Conservation (phyloP, 352 stramenopile genomes). For the Phytophthora pisi region DNA sequence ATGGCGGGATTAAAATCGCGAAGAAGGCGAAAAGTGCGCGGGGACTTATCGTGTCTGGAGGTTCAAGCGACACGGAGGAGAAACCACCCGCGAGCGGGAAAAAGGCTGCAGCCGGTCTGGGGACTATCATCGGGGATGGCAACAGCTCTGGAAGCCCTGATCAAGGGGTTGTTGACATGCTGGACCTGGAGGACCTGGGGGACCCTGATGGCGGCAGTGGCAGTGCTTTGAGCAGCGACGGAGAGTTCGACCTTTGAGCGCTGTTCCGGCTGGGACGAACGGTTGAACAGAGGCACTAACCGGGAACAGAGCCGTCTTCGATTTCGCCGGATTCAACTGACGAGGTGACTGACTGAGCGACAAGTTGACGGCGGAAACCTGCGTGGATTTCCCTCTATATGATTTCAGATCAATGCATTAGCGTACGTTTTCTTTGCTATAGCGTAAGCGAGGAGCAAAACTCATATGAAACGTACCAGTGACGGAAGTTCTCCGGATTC, state of each 20-base stretch:
- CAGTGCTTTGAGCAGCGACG: conserved; percentile 30
- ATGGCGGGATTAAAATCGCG: conserved; percentile 7
- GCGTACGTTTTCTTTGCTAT: background rate
- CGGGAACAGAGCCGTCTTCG: conserved; percentile 26
- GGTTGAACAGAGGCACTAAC: conserved; percentile 3
- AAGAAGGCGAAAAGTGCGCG: conserved; percentile 29
- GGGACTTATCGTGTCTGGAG: conserved; percentile 7
- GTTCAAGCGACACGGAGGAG: conserved; percentile 14
- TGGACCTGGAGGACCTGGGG: conserved; percentile 26
- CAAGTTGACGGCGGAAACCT: conserved; percentile 26
- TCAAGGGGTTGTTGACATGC: conserved; percentile 22
- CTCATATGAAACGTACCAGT: conserved; percentile 23
- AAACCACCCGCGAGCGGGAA: conserved; percentile 10
- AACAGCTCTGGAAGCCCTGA: conserved; percentile 16
- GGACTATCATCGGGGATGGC: conserved; percentile 7
- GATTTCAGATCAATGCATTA: conserved; percentile 6
- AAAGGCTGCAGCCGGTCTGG: background rate
- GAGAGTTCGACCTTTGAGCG: conserved; percentile 23
- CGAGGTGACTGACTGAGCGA: conserved; percentile 26
- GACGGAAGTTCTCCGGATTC: conserved; percentile 60
- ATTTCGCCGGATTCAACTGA: conserved; percentile 42
- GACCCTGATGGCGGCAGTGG: conserved; percentile 9
- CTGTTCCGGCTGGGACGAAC: background rate
- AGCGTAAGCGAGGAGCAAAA: background rate
- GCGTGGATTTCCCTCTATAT: conserved; percentile 26